phyloP scores from a whole-genome alignment of 2,329 filamentous ascomycete genomes.

The Camillea tinctor region DNA sequence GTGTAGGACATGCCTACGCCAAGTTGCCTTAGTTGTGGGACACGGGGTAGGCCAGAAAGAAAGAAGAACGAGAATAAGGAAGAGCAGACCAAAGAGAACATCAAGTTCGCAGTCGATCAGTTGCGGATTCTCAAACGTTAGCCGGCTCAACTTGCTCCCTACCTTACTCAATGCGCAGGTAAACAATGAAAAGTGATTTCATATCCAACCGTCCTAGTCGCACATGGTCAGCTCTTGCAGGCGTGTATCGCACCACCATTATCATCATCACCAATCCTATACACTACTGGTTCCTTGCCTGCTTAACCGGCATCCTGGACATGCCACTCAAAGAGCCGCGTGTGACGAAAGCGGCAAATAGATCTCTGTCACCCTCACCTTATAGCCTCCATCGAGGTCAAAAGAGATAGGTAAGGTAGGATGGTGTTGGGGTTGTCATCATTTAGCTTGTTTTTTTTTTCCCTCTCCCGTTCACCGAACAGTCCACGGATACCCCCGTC shows the following conservation, averaged over 20 bases:
- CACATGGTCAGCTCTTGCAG: conserved; percentile 6
- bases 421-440: conserved; percentile 12
- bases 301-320: background rate
- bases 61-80: background rate
- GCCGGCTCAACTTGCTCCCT: conserved; percentile 8
- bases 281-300: too few relatives aligned
- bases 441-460: conserved; percentile 10
- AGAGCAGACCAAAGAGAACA: background rate
- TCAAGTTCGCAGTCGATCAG: background rate
- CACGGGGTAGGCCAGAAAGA: background rate
- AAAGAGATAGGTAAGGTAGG: background rate
- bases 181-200: conserved; percentile 3
- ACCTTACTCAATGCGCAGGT: conserved; percentile 1
- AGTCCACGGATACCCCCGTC: too few relatives aligned
- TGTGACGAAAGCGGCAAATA: conserved; percentile 31
- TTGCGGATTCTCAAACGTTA: background rate
- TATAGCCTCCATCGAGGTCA: conserved; percentile 12
- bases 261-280: too few relatives aligned
- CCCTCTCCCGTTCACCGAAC: background rate
- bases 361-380: conserved; percentile 4
- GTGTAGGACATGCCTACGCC: background rate
- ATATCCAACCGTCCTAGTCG: conserved; percentile 5
- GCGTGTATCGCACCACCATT: background rate
- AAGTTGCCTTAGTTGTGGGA: background rate
- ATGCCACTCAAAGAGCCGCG: conserved; percentile 11